Percentiles rank a stretch among this genome's conserved stretches.
phyloP scores from a whole-genome alignment of 768 basidiomycete species.

The Boletus fagicola region DNA sequence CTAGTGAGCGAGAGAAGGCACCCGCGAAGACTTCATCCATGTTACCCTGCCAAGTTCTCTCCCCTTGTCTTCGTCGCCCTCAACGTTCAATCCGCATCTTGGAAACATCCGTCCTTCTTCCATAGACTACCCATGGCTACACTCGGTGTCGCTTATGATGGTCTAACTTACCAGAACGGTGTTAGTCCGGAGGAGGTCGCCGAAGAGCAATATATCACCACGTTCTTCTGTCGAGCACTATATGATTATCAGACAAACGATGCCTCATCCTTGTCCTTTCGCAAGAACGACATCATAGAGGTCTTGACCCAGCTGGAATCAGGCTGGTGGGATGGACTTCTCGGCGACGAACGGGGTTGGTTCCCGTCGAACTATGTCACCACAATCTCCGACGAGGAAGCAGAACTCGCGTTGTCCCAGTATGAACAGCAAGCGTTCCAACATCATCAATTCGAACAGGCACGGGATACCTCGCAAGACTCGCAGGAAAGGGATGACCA shows the following conservation, averaged over 20 bases:
- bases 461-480: constrained; percentile 11
- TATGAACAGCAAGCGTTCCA: constrained; percentile 16
- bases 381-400: constrained; percentile 76
- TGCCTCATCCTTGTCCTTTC: constrained; percentile 84
- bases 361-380: constrained; percentile 96
- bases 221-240: constrained; percentile 86
- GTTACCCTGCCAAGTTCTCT: constrained; percentile 16
- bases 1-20: constrained; percentile 10
- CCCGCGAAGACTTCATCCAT: constrained; percentile 14
- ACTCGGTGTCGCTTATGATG: constrained; percentile 23
- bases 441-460: constrained; percentile 15
- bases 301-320: constrained; percentile 87
- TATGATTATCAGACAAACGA: constrained; percentile 92
- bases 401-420: constrained; percentile 57
- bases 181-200: constrained; percentile 31
- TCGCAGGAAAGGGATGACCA: constrained; percentile 13
- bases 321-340: constrained; percentile 98
- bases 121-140: constrained; percentile 25
- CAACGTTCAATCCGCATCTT: constrained; percentile 4
- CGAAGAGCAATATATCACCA: constrained; percentile 61
- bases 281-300: constrained; percentile 86
- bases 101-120: neutral
- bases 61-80: constrained; percentile 10
- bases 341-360: constrained; percentile 90
- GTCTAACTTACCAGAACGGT: constrained; percentile 20